phyloP scores from a whole-genome alignment of 805 yeast genomes.

The Torulaspora franciscae region DNA sequence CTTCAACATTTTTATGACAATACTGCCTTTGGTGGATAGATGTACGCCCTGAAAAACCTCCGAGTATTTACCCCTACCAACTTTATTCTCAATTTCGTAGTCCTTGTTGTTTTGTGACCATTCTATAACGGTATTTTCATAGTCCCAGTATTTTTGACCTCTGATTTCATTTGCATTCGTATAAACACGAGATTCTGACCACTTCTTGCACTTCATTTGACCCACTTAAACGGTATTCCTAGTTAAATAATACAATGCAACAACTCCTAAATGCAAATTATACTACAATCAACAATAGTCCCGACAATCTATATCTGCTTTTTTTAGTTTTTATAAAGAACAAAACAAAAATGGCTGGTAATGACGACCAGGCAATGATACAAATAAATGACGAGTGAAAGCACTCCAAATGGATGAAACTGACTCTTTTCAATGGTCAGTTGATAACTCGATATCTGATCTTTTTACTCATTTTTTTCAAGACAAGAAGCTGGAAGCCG shows the following conservation, averaged over 20 bases:
- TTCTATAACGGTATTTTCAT: slow-evolving; percentile 58
- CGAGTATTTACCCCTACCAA: slow-evolving; percentile 93
- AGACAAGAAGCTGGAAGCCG: not conserved
- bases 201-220: slow-evolving; percentile 34
- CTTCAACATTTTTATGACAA: slow-evolving; percentile 85
- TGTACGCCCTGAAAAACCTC: slow-evolving; percentile 88
- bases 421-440: not conserved
- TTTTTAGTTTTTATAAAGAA: not conserved
- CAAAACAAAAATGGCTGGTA: not conserved
- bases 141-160: slow-evolving; percentile 80
- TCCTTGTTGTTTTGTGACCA: slow-evolving; percentile 55
- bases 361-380: not conserved
- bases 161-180: slow-evolving; percentile 65
- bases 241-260: not conserved
- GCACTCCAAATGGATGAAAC: not conserved
- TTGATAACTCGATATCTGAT: not conserved
- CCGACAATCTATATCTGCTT: not conserved
- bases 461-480: not conserved
- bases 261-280: not conserved
- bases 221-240: not conserved
- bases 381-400: not conserved
- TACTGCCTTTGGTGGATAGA: slow-evolving; percentile 53
- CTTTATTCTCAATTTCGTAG: slow-evolving; percentile 75
- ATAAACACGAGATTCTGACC: slow-evolving; percentile 59
- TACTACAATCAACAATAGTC: not conserved